Percentiles rank a stretch among this genome's conserved stretches.
These are phyloP conservation scores for Diaporthe caulivora DNA, from an alignment of 2,329 filamentous ascomycete species.

Conservation along the genomic window DNA sequence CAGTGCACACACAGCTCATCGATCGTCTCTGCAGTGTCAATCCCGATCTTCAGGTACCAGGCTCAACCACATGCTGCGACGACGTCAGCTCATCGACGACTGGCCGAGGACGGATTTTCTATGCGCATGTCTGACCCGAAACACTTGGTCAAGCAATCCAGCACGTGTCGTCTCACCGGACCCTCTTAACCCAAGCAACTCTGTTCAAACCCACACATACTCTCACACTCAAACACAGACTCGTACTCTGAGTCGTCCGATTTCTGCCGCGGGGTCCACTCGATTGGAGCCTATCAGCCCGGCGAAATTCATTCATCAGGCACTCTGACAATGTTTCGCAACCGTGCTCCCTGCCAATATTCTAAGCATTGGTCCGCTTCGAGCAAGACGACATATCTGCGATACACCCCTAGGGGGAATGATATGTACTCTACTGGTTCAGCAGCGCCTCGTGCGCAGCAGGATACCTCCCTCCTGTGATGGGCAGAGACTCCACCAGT, in stretches of 20 bases:
- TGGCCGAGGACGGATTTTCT: neutral
- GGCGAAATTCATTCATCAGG: neutral
- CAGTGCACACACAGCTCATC: neutral
- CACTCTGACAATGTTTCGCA: neutral
- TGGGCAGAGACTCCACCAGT: slow-evolving; percentile 60
- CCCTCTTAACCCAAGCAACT: neutral
- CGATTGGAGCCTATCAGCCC: neutral
- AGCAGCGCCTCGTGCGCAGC: slow-evolving; percentile 20
- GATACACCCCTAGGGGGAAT: neutral
- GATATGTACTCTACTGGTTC: slow-evolving; percentile 8
- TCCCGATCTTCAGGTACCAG: slow-evolving; percentile 31
- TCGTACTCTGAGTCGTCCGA: slow-evolving; percentile 12
- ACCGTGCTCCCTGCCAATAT: neutral
- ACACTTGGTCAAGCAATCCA: slow-evolving; percentile 19
- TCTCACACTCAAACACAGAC: neutral
- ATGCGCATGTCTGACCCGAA: slow-evolving; percentile 18
- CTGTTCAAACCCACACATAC: neutral
- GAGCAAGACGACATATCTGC: neutral
- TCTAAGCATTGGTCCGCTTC: neutral
- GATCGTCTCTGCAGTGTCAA: slow-evolving; percentile 9
- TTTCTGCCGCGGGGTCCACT: neutral
- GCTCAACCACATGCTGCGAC: neutral
- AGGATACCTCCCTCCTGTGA: slow-evolving; percentile 62
- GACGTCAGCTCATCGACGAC: neutral
- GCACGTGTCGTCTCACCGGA: slow-evolving; percentile 12